Base-by-base conservation (phyloP, 805 yeast species). In the Lipomyces kockii region DNA sequence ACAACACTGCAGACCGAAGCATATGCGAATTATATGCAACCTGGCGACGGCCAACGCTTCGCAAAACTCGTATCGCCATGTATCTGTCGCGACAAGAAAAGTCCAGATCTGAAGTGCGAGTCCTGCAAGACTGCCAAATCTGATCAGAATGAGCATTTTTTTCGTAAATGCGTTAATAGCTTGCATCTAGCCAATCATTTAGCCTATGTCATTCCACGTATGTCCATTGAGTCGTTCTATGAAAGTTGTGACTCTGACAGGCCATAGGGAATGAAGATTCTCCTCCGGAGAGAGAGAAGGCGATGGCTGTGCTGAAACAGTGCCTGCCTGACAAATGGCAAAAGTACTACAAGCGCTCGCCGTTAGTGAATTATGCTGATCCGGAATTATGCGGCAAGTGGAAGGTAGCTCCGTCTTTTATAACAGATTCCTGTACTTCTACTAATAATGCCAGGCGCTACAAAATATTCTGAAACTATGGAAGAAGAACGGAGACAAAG, bases 371-470 rank as follows among this genome's bases (percentile, higher is more conserved):
- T 52, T 58, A 60, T 53, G 49, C 65, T 29, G 70, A 68, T 51
- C 68, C 71, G 9, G 61, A 63, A n/a, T 34, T 68, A 3, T 66
- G 70, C 37, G 70, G 71, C 32, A 68, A 68, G 58, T 68, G 70
- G 71, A 63, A 35, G 52, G 62, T 58, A 32, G 55, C 35, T 37
- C 20, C 25, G 22, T 43, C 11, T 14, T 14, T 25, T n/a, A 29
- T n/a, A 0, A n/a, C 22, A 6, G 3, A 9, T 29, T 20, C 37
- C n/a, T 17, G 14, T 43, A n/a, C 9, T 1, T 43, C 49, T 17
- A 43, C 49, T 54, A 34, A 49, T 11, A 4, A 49, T 29, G 20
- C 9, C 46, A 59, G 63, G 52, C 67, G 11, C 53, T 68, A 25
- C 61, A 55, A 3, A 9, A 52, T 5, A 29, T 68, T 27, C 53